Evolutionary conservation across 345 rosid genomes (phyloP), one percentile per base, ranked within the genome.

Genomic region (Carallia brachiata): DNA sequence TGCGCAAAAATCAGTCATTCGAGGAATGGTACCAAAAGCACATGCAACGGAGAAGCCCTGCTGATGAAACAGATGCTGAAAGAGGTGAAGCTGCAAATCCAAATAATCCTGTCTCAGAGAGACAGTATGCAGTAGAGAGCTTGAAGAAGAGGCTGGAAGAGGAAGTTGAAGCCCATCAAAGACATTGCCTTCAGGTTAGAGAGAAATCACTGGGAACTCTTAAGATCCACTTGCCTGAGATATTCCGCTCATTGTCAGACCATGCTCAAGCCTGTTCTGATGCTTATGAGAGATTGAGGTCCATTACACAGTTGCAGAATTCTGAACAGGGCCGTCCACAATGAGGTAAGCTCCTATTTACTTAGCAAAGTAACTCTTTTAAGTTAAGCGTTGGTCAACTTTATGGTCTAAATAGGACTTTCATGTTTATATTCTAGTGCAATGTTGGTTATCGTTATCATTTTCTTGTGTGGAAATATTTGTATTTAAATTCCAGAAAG

Each of bases 1-100:
- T 84, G 48, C 80, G 88, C 66, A 94, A 87, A 80, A 87, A 70
- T 27, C 97, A 91, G 77, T 89, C 88, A n/a, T 94, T 81, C 6
- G 93, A 90, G 16, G 98, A 91, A 2, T 94, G 98, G 98, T 82
- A 86, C 84, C 93, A 86, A 61, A 91, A 88, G 70, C 77, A 90
- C 68, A 67, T 82, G 84, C 91, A 85, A 67, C 79, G 83, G 28
- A 86, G 79, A 74, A 81, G 75, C 32, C 83, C 88, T 16, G 40
- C 80, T 0, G 84, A 76, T 28, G 90, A 78, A 64, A 79, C 75
- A 1, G 90, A 77, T 59, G 78, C 67, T 50, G 90, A 80, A 52
- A 84, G 85, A 32, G 89, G 83, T 5, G 96, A 86, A 36, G 93
- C 83, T 23, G 77, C 74, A 13, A 82, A 70, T 61, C 52, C 82